Evolutionary conservation across 257 asterid species (phyloP), one percentile per base, ranked within the genome.

Genomic region (Capsicum rhomboideum): DNA sequence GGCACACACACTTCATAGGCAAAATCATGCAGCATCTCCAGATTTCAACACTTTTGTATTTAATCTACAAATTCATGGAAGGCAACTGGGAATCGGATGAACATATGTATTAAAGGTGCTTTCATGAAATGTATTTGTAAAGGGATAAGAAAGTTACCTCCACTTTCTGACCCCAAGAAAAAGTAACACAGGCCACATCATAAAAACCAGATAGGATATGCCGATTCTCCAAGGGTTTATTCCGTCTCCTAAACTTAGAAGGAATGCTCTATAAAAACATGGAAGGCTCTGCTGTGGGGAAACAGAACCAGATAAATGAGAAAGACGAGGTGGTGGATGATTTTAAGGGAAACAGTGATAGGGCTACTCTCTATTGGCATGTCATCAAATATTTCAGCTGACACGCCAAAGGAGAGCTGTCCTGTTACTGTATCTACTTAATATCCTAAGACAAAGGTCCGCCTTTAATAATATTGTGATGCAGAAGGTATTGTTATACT

Each of bases 1-100:
- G 29, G 21, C 9, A 55, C 61, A 56, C 16, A 61, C 28, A 58
- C 7, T 58, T 58, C 6, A 0, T 55, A 56, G 64, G 67, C 4
- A 59, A 21, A 59, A 21, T 59, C 31, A 59, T 10, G 69, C 37
- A 23, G 18, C 37, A 61, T 61, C 69, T 21, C 69, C 69, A 10
- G 26, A 26, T 23, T 61, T 61, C 4, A 10, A 18, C 21, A 10
- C 82, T 74, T 86, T 86, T 40, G 23, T 75, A 53, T 83, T 61
- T 77, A 82, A 66, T 46, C 50, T 1, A 20, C 50, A 56, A 56
- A n/a, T 71, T 31, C 79, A 63, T 87, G 85, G 56, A 56, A 17
- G 9, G 59, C 21, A 54, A 54, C 21, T 54, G 6, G 31, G 90
- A 88, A 88, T 88, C 88, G 84, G 40, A n/a, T 69, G 66, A 58